phyloP scores from a whole-genome alignment of 2,329 filamentous ascomycete species.

The Aspergillus alliaceus region DNA sequence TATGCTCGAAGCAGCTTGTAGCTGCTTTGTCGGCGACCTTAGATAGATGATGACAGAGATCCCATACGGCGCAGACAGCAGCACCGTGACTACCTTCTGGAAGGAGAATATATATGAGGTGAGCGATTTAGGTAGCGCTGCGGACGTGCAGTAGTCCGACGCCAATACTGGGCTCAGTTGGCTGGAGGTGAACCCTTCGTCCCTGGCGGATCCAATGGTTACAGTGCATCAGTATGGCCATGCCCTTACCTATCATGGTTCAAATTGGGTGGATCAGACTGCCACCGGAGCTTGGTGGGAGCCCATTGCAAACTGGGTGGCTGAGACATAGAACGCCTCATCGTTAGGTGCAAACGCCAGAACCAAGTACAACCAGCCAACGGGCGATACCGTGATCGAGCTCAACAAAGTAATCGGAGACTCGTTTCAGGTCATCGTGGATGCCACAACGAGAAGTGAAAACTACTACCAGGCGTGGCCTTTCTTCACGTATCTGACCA shows the following conservation, averaged over 20 bases:
- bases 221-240: constrained; percentile 13
- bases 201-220: constrained; percentile 1
- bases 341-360: constrained; percentile 5
- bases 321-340: constrained; percentile 8
- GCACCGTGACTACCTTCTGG: constrained; percentile 1
- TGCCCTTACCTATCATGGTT: constrained; percentile 10
- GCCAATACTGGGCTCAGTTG: constrained; percentile 1
- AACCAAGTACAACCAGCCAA: not conserved
- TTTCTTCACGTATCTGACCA: constrained; percentile 10
- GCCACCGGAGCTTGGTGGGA: constrained; percentile 12
- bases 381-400: constrained; percentile 3
- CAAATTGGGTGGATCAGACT: constrained; percentile 11
- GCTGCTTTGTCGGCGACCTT: constrained; percentile 9
- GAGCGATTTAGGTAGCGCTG: constrained; percentile 1
- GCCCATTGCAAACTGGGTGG: constrained; percentile 10
- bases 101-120: constrained; percentile 13
- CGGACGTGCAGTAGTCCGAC: constrained; percentile 7
- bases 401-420: constrained; percentile 12
- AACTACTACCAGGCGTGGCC: constrained; percentile 15
- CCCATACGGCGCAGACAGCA: constrained; percentile 3
- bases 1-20: constrained; percentile 12
- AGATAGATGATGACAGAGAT: constrained; percentile 5
- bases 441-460: not conserved
- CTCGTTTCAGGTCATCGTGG: constrained; percentile 11
- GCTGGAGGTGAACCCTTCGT: constrained; percentile 3